Base-by-base conservation (phyloP, 176 grass and related monocot species). In the Panicum miliaceum region DNA sequence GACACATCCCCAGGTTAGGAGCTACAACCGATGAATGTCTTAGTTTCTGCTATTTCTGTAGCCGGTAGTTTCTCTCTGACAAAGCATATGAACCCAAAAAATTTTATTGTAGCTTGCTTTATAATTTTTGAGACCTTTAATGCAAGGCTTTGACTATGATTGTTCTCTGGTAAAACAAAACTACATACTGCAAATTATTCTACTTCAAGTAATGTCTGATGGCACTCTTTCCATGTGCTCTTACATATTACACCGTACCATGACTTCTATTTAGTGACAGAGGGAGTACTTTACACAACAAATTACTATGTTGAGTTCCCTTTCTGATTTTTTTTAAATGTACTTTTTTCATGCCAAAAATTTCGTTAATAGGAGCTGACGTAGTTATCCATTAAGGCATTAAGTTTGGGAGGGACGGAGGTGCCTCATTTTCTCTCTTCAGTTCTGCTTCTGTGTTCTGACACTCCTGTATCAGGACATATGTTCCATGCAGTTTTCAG, bases 1-100 rank as follows among this genome's bases (percentile, higher is more conserved):
- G 50, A 92, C 95, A 16, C 90, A 97, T 42, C 92, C 95, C 56
- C 90, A 97, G 92, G 95, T 97, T 59, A 70, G 38, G 22, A 85
- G 6, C 64, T 41, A 50, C 25, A 40, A 73, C 47, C 27, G 2
- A 27, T n/a, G 5, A 56, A 46, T 20, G 14, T 3, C 7, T 45
- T 77, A 12, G 10, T 62, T 83, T 75, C 7, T 79, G 12, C 20
- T 71, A 8, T 32, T n/a, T 46, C 52, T 16, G 32, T 46, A 66
- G 22, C 12, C 16, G 40, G 14, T 16, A 61, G 22, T 6, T 25
- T 83, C 20, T 32, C 13, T 23, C 59, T 3, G 16, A 14, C 38
- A 78, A 12, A 77, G 27, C 6, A 20, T 34, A 64, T 6, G 9
- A 14, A 65, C 50, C 25, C 0, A 10, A 6, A 6, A 43, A 36